Percentiles rank a stretch among this genome's conserved stretches.
These are phyloP conservation scores for Dryas drummondii DNA, from an alignment of 306 rosid genomes.

Conservation along the genomic window DNA sequence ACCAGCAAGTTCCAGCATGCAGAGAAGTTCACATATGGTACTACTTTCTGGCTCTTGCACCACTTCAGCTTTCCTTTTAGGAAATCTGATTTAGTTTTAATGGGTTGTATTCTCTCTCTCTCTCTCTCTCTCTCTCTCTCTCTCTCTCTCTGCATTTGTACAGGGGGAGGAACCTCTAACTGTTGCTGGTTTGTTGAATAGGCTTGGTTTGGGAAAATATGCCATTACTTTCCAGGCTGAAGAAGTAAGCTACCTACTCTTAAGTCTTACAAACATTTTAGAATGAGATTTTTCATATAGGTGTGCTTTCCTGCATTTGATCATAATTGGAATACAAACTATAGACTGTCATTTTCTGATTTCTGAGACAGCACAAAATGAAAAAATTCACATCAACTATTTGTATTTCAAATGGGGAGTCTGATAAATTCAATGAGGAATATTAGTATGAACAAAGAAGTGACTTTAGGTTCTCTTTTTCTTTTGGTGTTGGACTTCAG, in stretches of 20 bases:
- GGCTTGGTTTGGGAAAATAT: constrained; percentile 60
- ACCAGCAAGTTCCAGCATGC: constrained; percentile 31
- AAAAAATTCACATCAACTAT: neutral
- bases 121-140: neutral
- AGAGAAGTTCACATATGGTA: constrained; percentile 37
- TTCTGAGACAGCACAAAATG: neutral
- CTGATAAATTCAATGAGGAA: neutral
- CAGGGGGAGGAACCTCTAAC: constrained; percentile 44
- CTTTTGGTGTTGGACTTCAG: neutral
- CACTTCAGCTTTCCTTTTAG: neutral
- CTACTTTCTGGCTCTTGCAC: constrained; percentile 14
- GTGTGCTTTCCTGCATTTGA: neutral
- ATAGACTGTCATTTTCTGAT: no score
- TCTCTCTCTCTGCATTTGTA: constrained; percentile 1
- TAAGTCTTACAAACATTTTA: neutral
- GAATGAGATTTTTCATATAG: neutral
- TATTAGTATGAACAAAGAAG: neutral
- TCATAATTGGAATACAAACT: neutral
- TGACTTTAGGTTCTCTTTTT: neutral
- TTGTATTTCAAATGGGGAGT: neutral
- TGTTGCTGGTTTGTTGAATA: constrained; percentile 53
- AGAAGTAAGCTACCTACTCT: constrained; percentile 45
- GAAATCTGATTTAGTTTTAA: neutral
- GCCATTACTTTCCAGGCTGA: constrained; percentile 56
- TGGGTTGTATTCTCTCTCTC: neutral